phyloP scores from a whole-genome alignment of 1,284 basidiomycete species.

The Rhizoctonia solani region DNA sequence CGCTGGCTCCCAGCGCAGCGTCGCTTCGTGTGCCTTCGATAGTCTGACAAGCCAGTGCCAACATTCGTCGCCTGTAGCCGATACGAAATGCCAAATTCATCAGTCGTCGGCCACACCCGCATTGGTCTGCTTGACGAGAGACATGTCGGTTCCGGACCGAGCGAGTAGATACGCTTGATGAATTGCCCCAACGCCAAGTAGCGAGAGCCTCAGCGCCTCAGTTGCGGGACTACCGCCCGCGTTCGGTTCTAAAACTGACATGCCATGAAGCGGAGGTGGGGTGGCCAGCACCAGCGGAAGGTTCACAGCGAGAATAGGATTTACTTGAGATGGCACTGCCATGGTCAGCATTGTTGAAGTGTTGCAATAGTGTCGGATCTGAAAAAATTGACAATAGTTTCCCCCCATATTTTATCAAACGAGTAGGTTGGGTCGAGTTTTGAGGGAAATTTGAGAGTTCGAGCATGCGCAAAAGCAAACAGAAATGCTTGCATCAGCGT shows the following conservation, averaged over 20 bases:
- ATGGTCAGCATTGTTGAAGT: constrained; percentile 48
- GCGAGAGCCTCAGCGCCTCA: constrained; percentile 48
- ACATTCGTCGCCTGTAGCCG: constrained; percentile 43
- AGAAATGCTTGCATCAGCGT: constrained; percentile 32
- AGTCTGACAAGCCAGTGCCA: constrained; percentile 43
- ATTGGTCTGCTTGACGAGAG: constrained; percentile 36
- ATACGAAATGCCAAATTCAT: constrained; percentile 44
- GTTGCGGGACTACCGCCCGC: constrained; percentile 45
- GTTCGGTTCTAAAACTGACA: constrained; percentile 33
- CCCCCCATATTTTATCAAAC: constrained; percentile 25
- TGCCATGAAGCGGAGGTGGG: constrained; percentile 39
- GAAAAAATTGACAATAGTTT: constrained; percentile 29
- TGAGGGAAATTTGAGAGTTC: constrained; percentile 3
- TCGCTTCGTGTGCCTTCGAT: constrained; percentile 45
- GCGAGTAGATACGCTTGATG: constrained; percentile 50
- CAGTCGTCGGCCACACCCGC: constrained; percentile 44
- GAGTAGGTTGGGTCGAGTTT: neutral
- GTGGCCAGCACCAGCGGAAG: constrained; percentile 49
- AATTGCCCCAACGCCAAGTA: constrained; percentile 50
- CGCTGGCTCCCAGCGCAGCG: constrained; percentile 49
- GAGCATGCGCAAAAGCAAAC: constrained; percentile 25
- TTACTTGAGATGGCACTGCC: constrained; percentile 49
- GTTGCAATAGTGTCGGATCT: constrained; percentile 42
- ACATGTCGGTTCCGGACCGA: constrained; percentile 21
- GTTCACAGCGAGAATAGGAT: constrained; percentile 51